phyloP scores from a whole-genome alignment of 164 flowering plant genomes.

The Piper betle region DNA sequence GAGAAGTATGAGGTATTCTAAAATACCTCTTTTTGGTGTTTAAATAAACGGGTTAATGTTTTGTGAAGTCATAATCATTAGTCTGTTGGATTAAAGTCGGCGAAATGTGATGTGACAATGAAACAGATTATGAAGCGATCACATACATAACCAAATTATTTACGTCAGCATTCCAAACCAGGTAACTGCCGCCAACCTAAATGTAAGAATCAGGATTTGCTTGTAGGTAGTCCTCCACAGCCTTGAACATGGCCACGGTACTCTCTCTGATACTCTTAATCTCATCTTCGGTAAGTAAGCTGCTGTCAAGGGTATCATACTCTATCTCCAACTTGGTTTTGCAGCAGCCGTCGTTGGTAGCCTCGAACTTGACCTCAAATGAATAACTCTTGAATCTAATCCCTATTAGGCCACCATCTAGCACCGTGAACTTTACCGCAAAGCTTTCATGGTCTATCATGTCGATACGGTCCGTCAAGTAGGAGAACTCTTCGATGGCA shows the following conservation, averaged over 20 bases:
- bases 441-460: constrained; percentile 1
- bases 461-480: constrained; percentile 2
- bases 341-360: background rate
- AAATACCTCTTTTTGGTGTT: no score
- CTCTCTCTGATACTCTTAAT: background rate
- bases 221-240: background rate
- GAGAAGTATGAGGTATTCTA: no score
- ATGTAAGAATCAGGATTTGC: background rate
- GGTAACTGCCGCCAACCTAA: background rate
- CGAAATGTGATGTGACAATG: no score
- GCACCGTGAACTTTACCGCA: background rate
- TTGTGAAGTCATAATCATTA: no score
- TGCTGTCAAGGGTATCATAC: background rate
- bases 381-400: constrained; percentile 2
- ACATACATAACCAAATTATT: no score
- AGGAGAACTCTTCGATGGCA: constrained; percentile 3
- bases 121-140: no score
- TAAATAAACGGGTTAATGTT: no score
- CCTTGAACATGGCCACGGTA: constrained; percentile 1
- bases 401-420: constrained; percentile 4
- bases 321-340: background rate
- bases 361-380: constrained; percentile 2
- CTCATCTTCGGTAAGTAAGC: background rate
- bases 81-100: no score
- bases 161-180: no score